Base-by-base conservation (phyloP, 495 filamentous ascomycete species). In the Trichoderma asperelloides region DNA sequence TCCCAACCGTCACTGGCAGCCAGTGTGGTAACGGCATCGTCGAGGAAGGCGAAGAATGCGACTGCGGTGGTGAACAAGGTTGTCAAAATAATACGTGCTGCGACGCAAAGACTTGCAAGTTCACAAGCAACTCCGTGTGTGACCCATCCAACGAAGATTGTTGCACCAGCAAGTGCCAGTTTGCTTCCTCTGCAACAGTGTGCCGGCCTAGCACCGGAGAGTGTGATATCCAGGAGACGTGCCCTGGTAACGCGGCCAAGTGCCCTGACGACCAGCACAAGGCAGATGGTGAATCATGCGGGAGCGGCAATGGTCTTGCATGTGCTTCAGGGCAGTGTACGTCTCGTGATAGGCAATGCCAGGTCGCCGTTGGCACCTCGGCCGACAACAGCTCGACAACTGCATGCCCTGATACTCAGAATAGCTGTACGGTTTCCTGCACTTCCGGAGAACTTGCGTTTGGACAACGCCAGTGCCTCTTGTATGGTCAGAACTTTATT, bases 21-120 rank as follows among this genome's bases (percentile, higher is more conserved):
- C 87, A 91, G 72, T 98, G 95, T 74, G 95, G 95, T 63, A 98
- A 98, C 76, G 95, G 95, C 60, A 98, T 98, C 69, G 96, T 98
- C 49, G 95, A 98, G 76, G 76, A 82, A 12, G 95, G 91, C 69
- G 95, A 98, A 77, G 90, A 98, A 18, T 98, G 95, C 76, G 95
- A 98, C 78, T 98, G 95, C 73, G 96, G 95, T 65, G 95, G 93
- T 51, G 74, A 75, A 8, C 77, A 79, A 39, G 84, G 84, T 51
- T 98, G 95, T 75, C 85, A 80, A 21, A 75, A 80, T 70, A 91
- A 98, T 76, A 67, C 71, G 30, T 98, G 95, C 81, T 98, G 95
- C 76, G 83, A 98, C 70, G 77, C 93, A 3, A 86, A 75, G 7
- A 98, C 96, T 15, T 98, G 95, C 85, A 92, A 90, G 76, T 97